Evolutionary conservation across 1,284 basidiomycete genomes (phyloP).

Genomic region (Ceratobasidium sp.): DNA sequence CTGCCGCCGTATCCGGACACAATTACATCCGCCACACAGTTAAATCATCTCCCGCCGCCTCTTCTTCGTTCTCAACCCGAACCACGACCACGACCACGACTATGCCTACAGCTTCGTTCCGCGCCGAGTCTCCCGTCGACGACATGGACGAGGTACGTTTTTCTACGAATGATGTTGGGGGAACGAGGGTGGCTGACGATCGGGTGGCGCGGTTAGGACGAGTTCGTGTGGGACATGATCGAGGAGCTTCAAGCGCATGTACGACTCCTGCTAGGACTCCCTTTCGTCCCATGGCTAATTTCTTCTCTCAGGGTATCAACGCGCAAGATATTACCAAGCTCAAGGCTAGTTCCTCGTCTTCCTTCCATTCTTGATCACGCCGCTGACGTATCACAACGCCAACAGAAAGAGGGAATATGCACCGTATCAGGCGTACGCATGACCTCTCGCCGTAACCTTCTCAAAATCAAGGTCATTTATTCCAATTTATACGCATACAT

Average conservation of each 20-base stretch:
- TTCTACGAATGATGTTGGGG: not conserved
- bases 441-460: conserved; percentile 86
- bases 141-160: conserved; percentile 12
- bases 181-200: no score
- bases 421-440: conserved; percentile 85
- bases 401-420: conserved; percentile 57
- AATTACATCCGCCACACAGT: not conserved
- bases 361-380: conserved; percentile 26
- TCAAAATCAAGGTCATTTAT: conserved; percentile 85
- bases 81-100: not conserved
- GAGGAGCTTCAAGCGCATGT: conserved; percentile 92
- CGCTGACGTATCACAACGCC: conserved; percentile 59
- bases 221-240: conserved; percentile 77
- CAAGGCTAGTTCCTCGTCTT: conserved; percentile 67
- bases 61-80: not conserved
- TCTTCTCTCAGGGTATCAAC: conserved; percentile 81
- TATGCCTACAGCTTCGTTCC: conserved; percentile 26
- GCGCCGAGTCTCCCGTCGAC: conserved; percentile 21
- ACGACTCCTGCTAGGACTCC: conserved; percentile 50
- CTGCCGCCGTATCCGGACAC: not conserved
- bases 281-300: conserved; percentile 37
- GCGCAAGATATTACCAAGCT: conserved; percentile 93
- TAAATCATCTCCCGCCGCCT: not conserved
- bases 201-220: conserved; percentile 2
- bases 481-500: conserved; percentile 49